A percentile compares a stretch with the other conserved stretches of the same genome.
Conservation (phyloP, 2,329 filamentous ascomycete species). For the Xylariaceae sp. region DNA sequence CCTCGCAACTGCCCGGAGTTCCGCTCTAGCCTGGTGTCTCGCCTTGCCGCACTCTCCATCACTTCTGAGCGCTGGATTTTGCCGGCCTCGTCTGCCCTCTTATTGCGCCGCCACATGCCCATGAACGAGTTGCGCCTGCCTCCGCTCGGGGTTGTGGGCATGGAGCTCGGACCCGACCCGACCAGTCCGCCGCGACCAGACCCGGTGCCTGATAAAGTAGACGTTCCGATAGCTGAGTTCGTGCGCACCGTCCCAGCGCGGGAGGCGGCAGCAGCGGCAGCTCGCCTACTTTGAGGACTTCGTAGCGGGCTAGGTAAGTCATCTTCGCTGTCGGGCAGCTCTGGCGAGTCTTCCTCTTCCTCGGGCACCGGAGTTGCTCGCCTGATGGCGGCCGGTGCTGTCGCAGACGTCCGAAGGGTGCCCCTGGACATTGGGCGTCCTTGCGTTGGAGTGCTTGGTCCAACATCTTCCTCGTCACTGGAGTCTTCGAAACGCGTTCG, state of each 20-base stretch:
- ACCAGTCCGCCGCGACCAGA: conserved; percentile 19
- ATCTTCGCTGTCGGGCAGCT: conserved; percentile 53
- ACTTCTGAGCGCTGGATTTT: conserved; percentile 47
- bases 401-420: conserved; percentile 23
- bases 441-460: conserved; percentile 24
- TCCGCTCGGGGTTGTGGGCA: conserved; percentile 21
- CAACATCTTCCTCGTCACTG: conserved; percentile 54
- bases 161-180: conserved; percentile 7
- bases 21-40: conserved; percentile 56
- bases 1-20: conserved; percentile 44
- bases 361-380: conserved; percentile 51
- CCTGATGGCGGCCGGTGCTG: conserved; percentile 39
- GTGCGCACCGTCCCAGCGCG: conserved; percentile 9
- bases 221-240: conserved; percentile 21
- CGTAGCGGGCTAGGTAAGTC: conserved; percentile 28
- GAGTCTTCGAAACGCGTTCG: conserved; percentile 62
- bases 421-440: conserved; percentile 17
- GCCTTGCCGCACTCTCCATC: conserved; percentile 50
- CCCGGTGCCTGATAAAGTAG: conserved; percentile 18
- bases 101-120: conserved; percentile 58
- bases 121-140: conserved; percentile 43
- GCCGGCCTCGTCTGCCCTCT: conserved; percentile 38
- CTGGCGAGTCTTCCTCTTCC: conserved; percentile 43
- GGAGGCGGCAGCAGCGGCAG: conserved; percentile 5
- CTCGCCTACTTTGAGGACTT: conserved; percentile 14